Evolutionary conservation across 2,329 filamentous ascomycete genomes (phyloP).

Genomic region (Herpotrichia juniperi): DNA sequence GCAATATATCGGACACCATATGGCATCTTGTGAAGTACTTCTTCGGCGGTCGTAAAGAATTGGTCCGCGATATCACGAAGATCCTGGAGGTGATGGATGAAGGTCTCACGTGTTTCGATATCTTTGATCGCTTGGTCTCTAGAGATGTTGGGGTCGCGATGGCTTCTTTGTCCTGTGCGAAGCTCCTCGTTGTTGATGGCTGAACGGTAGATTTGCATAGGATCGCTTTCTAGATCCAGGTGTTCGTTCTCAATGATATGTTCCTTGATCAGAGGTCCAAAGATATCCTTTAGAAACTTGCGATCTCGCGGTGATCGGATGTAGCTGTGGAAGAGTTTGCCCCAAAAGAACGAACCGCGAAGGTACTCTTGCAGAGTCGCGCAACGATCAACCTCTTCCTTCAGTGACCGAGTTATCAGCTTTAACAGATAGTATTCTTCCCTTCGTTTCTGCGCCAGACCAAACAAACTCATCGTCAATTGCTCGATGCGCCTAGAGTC

Average conservation of each 20-base stretch:
- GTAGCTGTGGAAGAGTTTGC: constrained; percentile 84
- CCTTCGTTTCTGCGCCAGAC: constrained; percentile 93
- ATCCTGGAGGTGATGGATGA: constrained; percentile 93
- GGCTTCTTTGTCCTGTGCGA: constrained; percentile 83
- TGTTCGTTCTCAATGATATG: constrained; percentile 92
- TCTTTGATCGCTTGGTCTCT: constrained; percentile 96
- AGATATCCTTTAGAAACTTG: constrained; percentile 86
- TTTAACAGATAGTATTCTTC: constrained; percentile 98
- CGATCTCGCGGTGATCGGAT: constrained; percentile 89
- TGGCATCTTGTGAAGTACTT: constrained; percentile 84
- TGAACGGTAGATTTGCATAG: constrained; percentile 94
- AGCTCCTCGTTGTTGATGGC: constrained; percentile 98
- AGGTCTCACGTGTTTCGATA: constrained; percentile 86
- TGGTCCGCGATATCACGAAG: constrained; percentile 93
- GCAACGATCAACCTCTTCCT: constrained; percentile 82
- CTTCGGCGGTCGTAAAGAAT: constrained; percentile 81
- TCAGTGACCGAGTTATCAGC: constrained; percentile 79
- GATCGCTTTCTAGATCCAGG: constrained; percentile 93
- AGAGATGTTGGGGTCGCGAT: constrained; percentile 80
- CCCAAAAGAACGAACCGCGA: constrained; percentile 92
- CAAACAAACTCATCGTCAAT: constrained; percentile 94
- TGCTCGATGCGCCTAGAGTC: constrained; percentile 92
- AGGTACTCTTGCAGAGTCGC: constrained; percentile 80
- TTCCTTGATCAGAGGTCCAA: constrained; percentile 84
- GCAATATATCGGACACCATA: constrained; percentile 90